Base-by-base conservation (phyloP, 805 yeast genomes). In the baker's yeast (Saccharomyces cerevisiae) region DNA sequence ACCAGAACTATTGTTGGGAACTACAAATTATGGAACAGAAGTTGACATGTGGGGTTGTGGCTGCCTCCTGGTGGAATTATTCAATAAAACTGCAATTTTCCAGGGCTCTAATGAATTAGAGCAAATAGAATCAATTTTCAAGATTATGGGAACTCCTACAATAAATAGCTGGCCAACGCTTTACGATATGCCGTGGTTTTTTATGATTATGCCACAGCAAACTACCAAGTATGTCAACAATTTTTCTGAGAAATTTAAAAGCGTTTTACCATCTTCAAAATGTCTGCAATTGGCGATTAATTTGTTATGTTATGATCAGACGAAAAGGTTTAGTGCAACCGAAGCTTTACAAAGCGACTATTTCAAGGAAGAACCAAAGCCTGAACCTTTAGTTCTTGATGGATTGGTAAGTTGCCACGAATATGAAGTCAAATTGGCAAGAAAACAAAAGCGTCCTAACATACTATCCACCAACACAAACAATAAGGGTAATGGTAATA, bases 21-120 rank as follows among this genome's bases (percentile, higher is more conserved):
- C 96, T 0, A 91, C 98, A 0, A 84, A 83, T 55, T 94, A 94
- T 70, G 94, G 91, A 0, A 73, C 89, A 46, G 96, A 88, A 62
- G 94, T 94, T 9, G 99, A 94, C 66, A 83, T 89, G 60, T 94
- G 99, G 99, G 97, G 98, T 0, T 84, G 89, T 57, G 99, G 99
- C 2, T 94, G 98, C 72, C 74, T 94, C 27, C 73, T 94, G 56
- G 79, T 89, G 28, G 98, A 94, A 68, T 69, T 94, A 41, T 89
- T 88, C 64, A 79, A 84, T 1, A 80, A 83, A 59, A 72, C 73
- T 31, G 96, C 98, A 0, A 74, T 85, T 1, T 94, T 94, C 68
- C 95, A 85, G 68, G 98, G 97, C 1, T 76, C 78, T 24, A 96
- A 94, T 69, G 99, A 94, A 65, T 77, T 94, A 43, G 84, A 87